phyloP scores from a whole-genome alignment of 2,329 filamentous ascomycete species.

The Aspergillus melleus region DNA sequence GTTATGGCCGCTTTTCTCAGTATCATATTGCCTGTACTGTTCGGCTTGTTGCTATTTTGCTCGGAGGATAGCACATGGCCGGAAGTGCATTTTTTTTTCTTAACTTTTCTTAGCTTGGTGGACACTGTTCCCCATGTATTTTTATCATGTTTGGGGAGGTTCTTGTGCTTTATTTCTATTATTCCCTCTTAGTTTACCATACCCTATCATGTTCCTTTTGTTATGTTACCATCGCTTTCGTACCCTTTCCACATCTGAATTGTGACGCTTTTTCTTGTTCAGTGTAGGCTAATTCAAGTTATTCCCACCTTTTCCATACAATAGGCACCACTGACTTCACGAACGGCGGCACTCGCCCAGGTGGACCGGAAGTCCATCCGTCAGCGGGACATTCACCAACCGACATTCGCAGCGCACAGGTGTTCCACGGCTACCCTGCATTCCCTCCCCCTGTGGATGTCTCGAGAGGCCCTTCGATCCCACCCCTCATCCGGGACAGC shows the following conservation, averaged over 20 bases:
- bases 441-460: constrained; percentile 59
- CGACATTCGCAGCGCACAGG: constrained; percentile 72
- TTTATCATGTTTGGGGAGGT: constrained; percentile 10
- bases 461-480: constrained; percentile 59
- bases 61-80: background rate
- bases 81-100: background rate
- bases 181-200: constrained; percentile 14
- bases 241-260: constrained; percentile 14
- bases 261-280: constrained; percentile 22
- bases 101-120: constrained; percentile 6
- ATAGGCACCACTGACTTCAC: constrained; percentile 42
- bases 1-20: constrained; percentile 11
- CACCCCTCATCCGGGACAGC: constrained; percentile 61
- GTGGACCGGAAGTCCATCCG: constrained; percentile 55
- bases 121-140: constrained; percentile 11
- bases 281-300: constrained; percentile 45
- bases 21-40: constrained; percentile 17
- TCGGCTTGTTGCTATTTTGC: constrained; percentile 1
- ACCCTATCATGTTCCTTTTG: constrained; percentile 25
- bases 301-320: constrained; percentile 21
- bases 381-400: constrained; percentile 55
- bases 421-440: constrained; percentile 69
- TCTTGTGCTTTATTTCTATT: constrained; percentile 7
- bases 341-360: constrained; percentile 60
- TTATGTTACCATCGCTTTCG: constrained; percentile 19